A percentile compares a stretch with the other conserved stretches of the same genome.
phyloP scores from a whole-genome alignment of 73 alveolate species.

The Paramecium tetraurelia region DNA sequence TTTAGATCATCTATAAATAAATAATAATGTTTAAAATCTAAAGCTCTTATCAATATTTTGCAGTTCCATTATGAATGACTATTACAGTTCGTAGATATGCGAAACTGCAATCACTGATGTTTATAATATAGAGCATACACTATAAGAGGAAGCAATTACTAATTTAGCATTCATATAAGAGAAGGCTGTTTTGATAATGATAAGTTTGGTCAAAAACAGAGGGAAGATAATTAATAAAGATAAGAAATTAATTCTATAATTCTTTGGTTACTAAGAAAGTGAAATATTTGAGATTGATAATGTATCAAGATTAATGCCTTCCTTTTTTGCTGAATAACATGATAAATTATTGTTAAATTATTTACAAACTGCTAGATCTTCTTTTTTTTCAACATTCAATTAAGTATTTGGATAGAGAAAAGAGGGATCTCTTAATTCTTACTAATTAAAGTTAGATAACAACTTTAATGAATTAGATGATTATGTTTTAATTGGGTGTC shows the following conservation, averaged over 20 bases:
- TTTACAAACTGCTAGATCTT: neutral
- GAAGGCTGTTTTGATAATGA: neutral
- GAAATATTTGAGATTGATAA: neutral
- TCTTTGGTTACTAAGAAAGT: neutral
- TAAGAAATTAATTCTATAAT: neutral
- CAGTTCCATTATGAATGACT: conserved; percentile 8
- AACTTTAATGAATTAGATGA: conserved; percentile 2
- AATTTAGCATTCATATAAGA: neutral
- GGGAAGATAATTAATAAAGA: neutral
- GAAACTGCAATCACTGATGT: neutral
- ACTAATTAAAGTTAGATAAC: neutral
- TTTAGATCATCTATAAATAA: neutral
- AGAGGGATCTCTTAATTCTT: neutral
- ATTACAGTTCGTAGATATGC: neutral
- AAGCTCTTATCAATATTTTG: neutral
- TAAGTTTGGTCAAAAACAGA: conserved; percentile 13
- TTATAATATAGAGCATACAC: neutral
- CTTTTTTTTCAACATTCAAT: neutral
- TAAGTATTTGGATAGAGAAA: neutral
- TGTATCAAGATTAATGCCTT: conserved; percentile 2
- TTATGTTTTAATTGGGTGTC: neutral
- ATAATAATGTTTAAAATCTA: neutral
- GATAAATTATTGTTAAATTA: neutral
- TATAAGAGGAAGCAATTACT: neutral
- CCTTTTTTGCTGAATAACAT: neutral